A percentile compares a stretch with the other conserved stretches of the same genome.
These are phyloP conservation scores for Malassezia japonica DNA, from an alignment of 1,284 basidiomycete genomes.

Conservation along the genomic window DNA sequence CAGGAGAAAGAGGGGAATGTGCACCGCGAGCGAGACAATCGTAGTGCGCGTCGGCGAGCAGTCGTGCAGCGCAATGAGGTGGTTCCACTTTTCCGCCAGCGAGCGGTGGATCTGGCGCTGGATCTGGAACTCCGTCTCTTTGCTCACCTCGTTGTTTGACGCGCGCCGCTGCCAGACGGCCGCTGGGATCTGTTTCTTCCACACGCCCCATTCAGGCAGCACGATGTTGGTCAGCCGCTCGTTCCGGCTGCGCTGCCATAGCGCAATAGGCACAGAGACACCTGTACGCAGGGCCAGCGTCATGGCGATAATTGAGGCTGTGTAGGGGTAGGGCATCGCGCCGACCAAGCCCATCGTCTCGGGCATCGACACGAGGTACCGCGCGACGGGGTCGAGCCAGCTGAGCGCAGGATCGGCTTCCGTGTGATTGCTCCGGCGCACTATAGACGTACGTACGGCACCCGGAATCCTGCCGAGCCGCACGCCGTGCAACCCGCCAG, in stretches of 20 bases:
- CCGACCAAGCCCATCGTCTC: constrained; percentile 8
- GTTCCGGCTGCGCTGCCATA: constrained; percentile 67
- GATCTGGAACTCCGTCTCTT: constrained; percentile 51
- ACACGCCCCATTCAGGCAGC: constrained; percentile 58
- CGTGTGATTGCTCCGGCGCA: too few species aligned
- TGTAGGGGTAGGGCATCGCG: constrained; percentile 24
- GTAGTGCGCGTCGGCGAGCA: constrained; percentile 33
- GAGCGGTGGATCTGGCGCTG: constrained; percentile 42
- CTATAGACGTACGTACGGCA: too few species aligned
- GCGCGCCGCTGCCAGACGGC: constrained; percentile 31
- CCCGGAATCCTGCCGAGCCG: too few species aligned
- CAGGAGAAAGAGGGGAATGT: constrained; percentile 36
- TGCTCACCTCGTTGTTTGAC: not conserved
- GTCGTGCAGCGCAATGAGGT: constrained; percentile 26
- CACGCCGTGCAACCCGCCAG: too few species aligned
- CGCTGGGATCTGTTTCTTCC: constrained; percentile 51
- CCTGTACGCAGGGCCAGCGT: constrained; percentile 61
- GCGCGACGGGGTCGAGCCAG: constrained; percentile 9
- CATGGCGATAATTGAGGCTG: constrained; percentile 65
- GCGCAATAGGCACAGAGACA: constrained; percentile 62
- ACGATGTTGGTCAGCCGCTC: constrained; percentile 61
- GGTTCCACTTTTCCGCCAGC: constrained; percentile 26
- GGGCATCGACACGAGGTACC: constrained; percentile 2
- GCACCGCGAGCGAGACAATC: constrained; percentile 29
- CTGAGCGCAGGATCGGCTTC: not conserved